These are phyloP conservation scores for Vaccinium myrtillus DNA, from an alignment of 148 eudicot genomes.

Conservation along the genomic window DNA sequence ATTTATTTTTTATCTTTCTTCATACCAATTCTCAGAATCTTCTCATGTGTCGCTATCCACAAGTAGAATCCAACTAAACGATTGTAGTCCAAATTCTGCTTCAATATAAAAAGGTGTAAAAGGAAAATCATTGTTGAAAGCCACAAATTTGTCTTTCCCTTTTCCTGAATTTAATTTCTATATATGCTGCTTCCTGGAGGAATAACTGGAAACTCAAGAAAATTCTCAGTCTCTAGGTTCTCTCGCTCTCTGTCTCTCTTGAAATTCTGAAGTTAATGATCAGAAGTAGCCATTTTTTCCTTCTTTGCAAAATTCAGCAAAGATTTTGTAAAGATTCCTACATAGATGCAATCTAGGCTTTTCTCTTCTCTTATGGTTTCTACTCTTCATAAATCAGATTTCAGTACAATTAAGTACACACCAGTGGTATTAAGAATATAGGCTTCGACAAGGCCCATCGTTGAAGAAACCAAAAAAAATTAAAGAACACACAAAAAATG, in stretches of 20 bases:
- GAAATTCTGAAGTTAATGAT: not conserved
- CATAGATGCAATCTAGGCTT: not conserved
- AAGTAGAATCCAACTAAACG: not conserved
- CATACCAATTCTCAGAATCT: not conserved
- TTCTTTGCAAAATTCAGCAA: not conserved
- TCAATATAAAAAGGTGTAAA: not conserved
- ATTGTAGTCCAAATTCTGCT: not conserved
- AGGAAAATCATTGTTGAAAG: not conserved
- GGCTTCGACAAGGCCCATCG: not conserved
- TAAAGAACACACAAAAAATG: not conserved
- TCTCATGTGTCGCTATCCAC: slow-evolving; percentile 1
- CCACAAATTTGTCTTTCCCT: not conserved
- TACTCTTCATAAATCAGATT: not conserved
- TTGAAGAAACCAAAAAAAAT: not conserved
- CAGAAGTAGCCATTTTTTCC: not conserved
- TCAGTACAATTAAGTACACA: not conserved
- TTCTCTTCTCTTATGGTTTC: not conserved
- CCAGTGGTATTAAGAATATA: not conserved
- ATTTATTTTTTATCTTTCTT: not conserved
- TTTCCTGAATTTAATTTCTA: not conserved
- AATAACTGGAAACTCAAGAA: not conserved
- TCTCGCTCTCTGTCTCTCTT: not conserved
- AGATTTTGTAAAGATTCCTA: not conserved
- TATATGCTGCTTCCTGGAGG: not conserved
- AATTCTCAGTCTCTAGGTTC: not conserved